A percentile compares a stretch with the other conserved stretches of the same genome.
Conservation (phyloP, 495 filamentous ascomycete genomes). For the Cladorrhinum samala region DNA sequence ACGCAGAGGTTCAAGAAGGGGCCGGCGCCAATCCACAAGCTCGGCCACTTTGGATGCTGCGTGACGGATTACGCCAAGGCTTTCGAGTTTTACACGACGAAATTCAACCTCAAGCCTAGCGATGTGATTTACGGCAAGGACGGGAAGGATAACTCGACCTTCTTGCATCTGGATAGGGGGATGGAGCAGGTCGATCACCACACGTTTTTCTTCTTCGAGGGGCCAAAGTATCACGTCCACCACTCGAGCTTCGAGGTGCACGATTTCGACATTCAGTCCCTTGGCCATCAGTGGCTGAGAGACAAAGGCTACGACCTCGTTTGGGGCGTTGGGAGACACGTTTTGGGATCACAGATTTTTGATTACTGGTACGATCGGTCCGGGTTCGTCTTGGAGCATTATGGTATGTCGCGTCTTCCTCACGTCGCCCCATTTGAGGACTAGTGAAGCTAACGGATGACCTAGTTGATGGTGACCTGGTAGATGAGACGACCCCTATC, state of each 20-base stretch:
- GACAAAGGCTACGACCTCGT: constrained; percentile 54
- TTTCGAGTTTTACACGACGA: constrained; percentile 52
- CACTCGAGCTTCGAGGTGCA: constrained; percentile 66
- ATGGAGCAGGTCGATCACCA: constrained; percentile 58
- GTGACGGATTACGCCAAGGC: constrained; percentile 49
- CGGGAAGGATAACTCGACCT: constrained; percentile 45
- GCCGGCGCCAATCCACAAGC: constrained; percentile 60
- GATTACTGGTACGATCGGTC: constrained; percentile 55
- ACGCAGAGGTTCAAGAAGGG: constrained; percentile 46
- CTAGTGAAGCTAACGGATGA: neutral
- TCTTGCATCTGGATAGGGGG: constrained; percentile 57
- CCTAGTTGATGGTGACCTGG: constrained; percentile 1
- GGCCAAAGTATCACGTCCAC: constrained; percentile 51
- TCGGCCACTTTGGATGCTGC: constrained; percentile 61
- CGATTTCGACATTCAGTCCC: constrained; percentile 62
- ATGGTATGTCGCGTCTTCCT: constrained; percentile 17
- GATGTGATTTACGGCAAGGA: constrained; percentile 39
- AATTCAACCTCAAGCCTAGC: constrained; percentile 57
- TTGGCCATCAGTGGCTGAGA: constrained; percentile 62
- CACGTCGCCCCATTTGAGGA: neutral
- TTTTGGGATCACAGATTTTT: constrained; percentile 54
- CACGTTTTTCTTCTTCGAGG: constrained; percentile 52
- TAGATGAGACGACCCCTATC: constrained; percentile 3
- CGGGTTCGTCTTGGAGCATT: constrained; percentile 48
- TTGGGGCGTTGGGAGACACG: constrained; percentile 64